Conservation (phyloP, 2,329 filamentous ascomycete genomes). For the Chaetomium sp. region DNA sequence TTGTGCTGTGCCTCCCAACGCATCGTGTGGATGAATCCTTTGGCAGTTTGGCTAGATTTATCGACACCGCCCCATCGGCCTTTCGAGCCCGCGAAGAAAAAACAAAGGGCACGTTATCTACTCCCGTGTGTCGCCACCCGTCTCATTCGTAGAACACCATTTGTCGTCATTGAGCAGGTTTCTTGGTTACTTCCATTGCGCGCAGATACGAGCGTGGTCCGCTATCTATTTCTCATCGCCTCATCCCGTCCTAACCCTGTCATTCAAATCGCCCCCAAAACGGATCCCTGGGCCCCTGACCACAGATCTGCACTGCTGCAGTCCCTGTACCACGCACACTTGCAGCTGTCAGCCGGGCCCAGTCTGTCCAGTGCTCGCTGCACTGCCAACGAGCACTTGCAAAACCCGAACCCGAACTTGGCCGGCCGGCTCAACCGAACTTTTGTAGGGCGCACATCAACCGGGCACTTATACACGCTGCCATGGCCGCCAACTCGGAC, state of each 20-base stretch:
- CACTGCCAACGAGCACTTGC: neutral
- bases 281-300: neutral
- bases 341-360: neutral
- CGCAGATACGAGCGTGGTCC: neutral
- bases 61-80: neutral
- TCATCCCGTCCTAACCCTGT: neutral
- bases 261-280: neutral
- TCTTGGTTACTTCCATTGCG: neutral
- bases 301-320: neutral
- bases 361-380: neutral
- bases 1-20: conserved; percentile 1
- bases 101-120: neutral
- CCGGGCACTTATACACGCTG: neutral
- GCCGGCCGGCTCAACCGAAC: neutral
- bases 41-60: neutral
- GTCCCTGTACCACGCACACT: neutral
- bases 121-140: neutral
- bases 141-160: too few relatives aligned
- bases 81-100: neutral
- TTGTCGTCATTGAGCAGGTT: neutral
- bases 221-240: neutral
- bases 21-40: neutral
- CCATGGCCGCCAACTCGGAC: neutral
- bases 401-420: neutral
- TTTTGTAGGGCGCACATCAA: neutral